Conservation (phyloP, 345 rosid genomes). For the Rhizophora mangle region DNA sequence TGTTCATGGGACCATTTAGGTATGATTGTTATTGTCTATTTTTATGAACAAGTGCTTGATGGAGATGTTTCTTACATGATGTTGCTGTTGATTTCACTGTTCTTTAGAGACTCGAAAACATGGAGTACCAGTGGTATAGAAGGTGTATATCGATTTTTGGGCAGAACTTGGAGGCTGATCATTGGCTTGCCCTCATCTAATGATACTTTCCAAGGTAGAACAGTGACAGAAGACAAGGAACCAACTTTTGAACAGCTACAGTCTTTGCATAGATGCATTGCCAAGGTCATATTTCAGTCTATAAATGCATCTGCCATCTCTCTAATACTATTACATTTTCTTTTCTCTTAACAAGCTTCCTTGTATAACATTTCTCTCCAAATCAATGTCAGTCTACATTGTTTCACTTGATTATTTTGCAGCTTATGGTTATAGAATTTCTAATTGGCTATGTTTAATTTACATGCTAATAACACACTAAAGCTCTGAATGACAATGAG, state of each 20-base stretch:
- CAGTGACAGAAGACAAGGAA: conserved; percentile 54
- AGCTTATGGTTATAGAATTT: too few relatives aligned
- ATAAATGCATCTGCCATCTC: neutral
- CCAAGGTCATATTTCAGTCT: conserved; percentile 53
- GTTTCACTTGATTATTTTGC: too few relatives aligned
- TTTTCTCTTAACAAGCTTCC: too few relatives aligned
- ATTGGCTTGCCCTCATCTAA: conserved; percentile 62
- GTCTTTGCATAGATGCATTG: conserved; percentile 77
- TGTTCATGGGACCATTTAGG: conserved; percentile 99
- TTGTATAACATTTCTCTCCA: too few relatives aligned
- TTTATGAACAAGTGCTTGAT: conserved; percentile 6
- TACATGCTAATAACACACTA: too few relatives aligned
- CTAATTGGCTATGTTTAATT: too few relatives aligned
- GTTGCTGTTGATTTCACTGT: conserved; percentile 17
- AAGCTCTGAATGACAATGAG: too few relatives aligned
- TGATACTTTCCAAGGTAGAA: conserved; percentile 59
- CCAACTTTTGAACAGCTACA: conserved; percentile 71
- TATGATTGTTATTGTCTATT: conserved; percentile 20
- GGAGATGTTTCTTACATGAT: neutral
- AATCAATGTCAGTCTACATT: too few relatives aligned
- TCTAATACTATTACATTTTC: neutral
- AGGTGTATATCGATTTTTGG: conserved; percentile 88
- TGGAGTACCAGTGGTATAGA: conserved; percentile 96
- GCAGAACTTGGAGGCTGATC: conserved; percentile 83
- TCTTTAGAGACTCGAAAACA: conserved; percentile 80